Evolutionary conservation across 306 rosid genomes (phyloP).

Genomic region (Castanea mollissima): DNA sequence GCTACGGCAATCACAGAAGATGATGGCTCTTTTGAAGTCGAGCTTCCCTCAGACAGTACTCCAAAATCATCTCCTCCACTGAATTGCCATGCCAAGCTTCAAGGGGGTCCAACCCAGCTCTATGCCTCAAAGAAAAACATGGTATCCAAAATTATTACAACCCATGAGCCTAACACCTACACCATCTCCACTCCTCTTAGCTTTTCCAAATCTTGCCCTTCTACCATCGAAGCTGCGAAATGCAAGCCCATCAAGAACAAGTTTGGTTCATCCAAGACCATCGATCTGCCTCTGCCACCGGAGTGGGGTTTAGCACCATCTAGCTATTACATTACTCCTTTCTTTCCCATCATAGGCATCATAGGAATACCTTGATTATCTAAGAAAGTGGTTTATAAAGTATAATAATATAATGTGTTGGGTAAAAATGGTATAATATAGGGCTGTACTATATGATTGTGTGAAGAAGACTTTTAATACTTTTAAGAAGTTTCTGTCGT

Average conservation of each 20-base stretch:
- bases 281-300: slow-evolving; percentile 63
- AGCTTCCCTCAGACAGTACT: slow-evolving; percentile 35
- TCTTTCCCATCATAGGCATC: slow-evolving; percentile 82
- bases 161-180: slow-evolving; percentile 31
- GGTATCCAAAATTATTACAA: slow-evolving; percentile 43
- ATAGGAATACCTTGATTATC: slow-evolving; percentile 52
- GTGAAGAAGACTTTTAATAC: too few relatives aligned
- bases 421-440: too few relatives aligned
- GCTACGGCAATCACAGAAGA: slow-evolving; percentile 43
- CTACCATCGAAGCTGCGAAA: slow-evolving; percentile 11
- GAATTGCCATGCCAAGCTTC: slow-evolving; percentile 53
- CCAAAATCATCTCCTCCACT: background rate
- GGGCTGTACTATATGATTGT: too few relatives aligned
- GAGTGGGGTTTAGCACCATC: slow-evolving; percentile 87
- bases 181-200: slow-evolving; percentile 59
- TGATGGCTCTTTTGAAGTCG: slow-evolving; percentile 57
- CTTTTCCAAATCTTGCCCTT: slow-evolving; percentile 56
- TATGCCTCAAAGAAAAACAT: slow-evolving; percentile 41
- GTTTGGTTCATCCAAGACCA: slow-evolving; percentile 55
- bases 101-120: slow-evolving; percentile 63
- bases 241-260: slow-evolving; percentile 25
- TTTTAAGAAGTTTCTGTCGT: too few relatives aligned
- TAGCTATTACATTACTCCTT: slow-evolving; percentile 59
- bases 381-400: too few relatives aligned
- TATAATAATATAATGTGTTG: too few relatives aligned